A percentile compares a stretch with the other conserved stretches of the same genome.
phyloP scores from a whole-genome alignment of 2,329 filamentous ascomycete species.

The Alternaria atra region DNA sequence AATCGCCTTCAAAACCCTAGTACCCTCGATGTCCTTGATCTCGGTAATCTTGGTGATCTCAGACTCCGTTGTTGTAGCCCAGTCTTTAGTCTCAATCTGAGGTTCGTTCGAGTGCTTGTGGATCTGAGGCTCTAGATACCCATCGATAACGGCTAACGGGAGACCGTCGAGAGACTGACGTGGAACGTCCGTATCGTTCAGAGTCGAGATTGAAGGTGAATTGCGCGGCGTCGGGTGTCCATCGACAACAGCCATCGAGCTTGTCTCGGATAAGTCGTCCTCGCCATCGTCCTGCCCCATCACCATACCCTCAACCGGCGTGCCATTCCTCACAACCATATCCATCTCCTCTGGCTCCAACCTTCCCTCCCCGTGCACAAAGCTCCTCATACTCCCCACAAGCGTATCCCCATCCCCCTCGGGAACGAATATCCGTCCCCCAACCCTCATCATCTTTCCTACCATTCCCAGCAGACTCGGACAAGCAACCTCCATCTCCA shows the following conservation, averaged over 20 bases:
- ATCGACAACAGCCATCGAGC: background rate
- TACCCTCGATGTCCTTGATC: background rate
- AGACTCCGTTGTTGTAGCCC: background rate
- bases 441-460: background rate
- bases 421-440: background rate
- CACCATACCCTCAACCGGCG: background rate
- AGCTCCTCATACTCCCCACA: background rate
- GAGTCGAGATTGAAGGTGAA: background rate
- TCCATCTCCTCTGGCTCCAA: background rate
- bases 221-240: background rate
- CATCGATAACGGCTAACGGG: background rate
- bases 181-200: background rate
- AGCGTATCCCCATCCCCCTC: slow-evolving; percentile 2
- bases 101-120: background rate
- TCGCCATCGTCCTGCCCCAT: background rate
- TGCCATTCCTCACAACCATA: background rate
- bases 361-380: background rate
- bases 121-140: background rate
- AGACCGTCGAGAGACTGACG: background rate
- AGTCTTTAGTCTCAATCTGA: background rate
- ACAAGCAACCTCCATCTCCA: slow-evolving; percentile 1
- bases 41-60: background rate
- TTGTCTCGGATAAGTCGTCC: background rate
- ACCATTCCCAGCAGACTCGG: background rate
- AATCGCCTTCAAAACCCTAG: background rate